Percentiles rank a stretch among this genome's conserved stretches.
phyloP scores from a whole-genome alignment of 352 stramenopile species.

The Pythium sp. region DNA sequence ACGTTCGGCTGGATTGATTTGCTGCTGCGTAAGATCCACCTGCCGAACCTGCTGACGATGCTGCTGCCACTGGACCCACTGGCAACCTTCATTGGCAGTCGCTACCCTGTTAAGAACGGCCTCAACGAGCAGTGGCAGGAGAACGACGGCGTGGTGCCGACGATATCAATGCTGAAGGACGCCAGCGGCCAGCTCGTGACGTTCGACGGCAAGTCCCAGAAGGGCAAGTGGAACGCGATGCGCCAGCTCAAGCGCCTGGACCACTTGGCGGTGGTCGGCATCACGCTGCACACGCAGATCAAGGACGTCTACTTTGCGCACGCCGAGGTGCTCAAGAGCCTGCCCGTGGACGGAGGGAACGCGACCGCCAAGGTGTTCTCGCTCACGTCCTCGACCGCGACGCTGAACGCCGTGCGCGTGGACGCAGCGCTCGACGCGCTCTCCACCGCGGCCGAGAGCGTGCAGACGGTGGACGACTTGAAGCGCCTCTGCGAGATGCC shows the following conservation, averaged over 20 bases:
- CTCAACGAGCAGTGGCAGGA: constrained; percentile 38
- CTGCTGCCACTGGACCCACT: constrained; percentile 34
- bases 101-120: constrained; percentile 27
- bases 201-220: constrained; percentile 29
- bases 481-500: background rate
- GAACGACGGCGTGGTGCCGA: constrained; percentile 48
- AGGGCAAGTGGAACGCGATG: constrained; percentile 58
- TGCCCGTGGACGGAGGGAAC: constrained; percentile 20
- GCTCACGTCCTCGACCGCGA: background rate
- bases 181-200: constrained; percentile 19
- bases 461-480: background rate
- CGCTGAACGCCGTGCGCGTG: background rate
- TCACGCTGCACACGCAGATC: constrained; percentile 45
- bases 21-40: constrained; percentile 33
- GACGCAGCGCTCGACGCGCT: background rate
- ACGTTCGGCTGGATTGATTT: constrained; percentile 33
- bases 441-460: background rate
- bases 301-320: constrained; percentile 33
- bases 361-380: background rate
- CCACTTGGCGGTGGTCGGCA: constrained; percentile 38
- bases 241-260: constrained; percentile 41
- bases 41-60: constrained; percentile 52
- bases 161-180: constrained; percentile 43
- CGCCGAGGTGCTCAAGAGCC: constrained; percentile 26
- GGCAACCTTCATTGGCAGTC: constrained; percentile 33